These are phyloP conservation scores for Fulvia fulva DNA, from an alignment of 2,329 filamentous ascomycete species.

Conservation along the genomic window DNA sequence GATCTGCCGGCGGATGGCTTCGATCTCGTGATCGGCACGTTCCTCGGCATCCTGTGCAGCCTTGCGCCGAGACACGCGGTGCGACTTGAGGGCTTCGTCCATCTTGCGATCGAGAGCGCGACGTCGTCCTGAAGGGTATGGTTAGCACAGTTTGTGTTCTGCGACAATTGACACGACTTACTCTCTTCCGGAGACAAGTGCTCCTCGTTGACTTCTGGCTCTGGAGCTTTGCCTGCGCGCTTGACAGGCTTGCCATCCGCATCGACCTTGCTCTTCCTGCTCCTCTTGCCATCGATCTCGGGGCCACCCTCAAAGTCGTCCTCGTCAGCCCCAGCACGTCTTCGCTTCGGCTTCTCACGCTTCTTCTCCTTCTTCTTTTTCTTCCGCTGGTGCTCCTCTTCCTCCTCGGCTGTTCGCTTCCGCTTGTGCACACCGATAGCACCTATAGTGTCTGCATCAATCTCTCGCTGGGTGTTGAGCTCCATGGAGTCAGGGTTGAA, in stretches of 20 bases:
- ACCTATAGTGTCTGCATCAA: constrained; percentile 60
- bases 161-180: constrained; percentile 38
- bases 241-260: constrained; percentile 47
- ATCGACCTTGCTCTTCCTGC: constrained; percentile 46
- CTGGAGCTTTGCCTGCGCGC: constrained; percentile 42
- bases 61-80: constrained; percentile 71
- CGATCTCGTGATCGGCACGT: constrained; percentile 85
- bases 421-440: constrained; percentile 61
- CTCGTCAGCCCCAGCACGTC: constrained; percentile 16
- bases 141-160: constrained; percentile 20
- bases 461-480: constrained; percentile 57
- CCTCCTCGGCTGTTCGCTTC: constrained; percentile 59
- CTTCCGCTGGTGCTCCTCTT: constrained; percentile 56
- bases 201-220: constrained; percentile 66
- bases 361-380: constrained; percentile 26
- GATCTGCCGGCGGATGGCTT: constrained; percentile 83
- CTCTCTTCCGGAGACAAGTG: constrained; percentile 79
- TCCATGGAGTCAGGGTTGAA: constrained; percentile 60
- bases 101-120: constrained; percentile 82
- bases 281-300: constrained; percentile 52
- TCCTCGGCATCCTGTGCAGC: constrained; percentile 90
- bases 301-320: constrained; percentile 38
- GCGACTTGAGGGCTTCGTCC: constrained; percentile 82
- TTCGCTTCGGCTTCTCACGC: constrained; percentile 23
- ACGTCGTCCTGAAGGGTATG: constrained; percentile 54